These are phyloP conservation scores for Hanseniaspora nectarophila DNA, from an alignment of 805 yeast genomes.

Conservation along the genomic window DNA sequence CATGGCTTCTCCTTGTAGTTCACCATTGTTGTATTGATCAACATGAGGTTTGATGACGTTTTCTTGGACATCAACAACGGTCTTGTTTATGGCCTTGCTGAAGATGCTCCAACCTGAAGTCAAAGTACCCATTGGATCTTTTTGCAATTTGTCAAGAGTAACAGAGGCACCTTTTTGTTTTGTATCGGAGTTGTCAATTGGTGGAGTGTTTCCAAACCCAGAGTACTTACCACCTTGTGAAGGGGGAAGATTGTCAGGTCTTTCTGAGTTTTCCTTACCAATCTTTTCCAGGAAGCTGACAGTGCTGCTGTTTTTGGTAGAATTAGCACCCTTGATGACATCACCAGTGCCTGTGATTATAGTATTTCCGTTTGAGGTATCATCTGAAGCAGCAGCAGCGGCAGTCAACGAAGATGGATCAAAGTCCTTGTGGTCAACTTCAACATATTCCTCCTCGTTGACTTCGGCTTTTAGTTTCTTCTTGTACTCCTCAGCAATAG, in stretches of 20 bases:
- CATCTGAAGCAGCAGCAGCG: constrained; percentile 7
- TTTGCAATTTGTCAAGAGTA: constrained; percentile 56
- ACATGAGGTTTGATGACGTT: constrained; percentile 84
- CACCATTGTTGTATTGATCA: constrained; percentile 59
- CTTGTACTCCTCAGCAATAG: constrained; percentile 90
- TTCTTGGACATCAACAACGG: constrained; percentile 76
- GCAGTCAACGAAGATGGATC: constrained; percentile 22
- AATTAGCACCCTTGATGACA: constrained; percentile 26
- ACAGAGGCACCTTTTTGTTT: constrained; percentile 29
- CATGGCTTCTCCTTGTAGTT: constrained; percentile 66
- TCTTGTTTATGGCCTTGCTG: constrained; percentile 71
- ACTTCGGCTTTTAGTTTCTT: constrained; percentile 61
- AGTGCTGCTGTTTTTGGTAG: constrained; percentile 37
- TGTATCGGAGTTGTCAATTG: constrained; percentile 18
- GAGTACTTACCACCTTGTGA: constrained; percentile 86
- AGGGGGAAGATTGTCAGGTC: constrained; percentile 76
- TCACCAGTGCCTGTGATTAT: constrained; percentile 13
- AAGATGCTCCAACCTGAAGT: constrained; percentile 91
- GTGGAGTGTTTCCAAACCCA: constrained; percentile 80
- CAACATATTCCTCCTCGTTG: constrained; percentile 58
- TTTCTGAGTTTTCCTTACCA: constrained; percentile 56
- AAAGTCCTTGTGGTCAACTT: constrained; percentile 46
- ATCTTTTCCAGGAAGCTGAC: constrained; percentile 73
- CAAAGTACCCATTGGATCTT: constrained; percentile 83
- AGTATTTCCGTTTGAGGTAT: constrained; percentile 11